Base-by-base conservation (phyloP, 306 rosid genomes). In the Vigna mungo region DNA sequence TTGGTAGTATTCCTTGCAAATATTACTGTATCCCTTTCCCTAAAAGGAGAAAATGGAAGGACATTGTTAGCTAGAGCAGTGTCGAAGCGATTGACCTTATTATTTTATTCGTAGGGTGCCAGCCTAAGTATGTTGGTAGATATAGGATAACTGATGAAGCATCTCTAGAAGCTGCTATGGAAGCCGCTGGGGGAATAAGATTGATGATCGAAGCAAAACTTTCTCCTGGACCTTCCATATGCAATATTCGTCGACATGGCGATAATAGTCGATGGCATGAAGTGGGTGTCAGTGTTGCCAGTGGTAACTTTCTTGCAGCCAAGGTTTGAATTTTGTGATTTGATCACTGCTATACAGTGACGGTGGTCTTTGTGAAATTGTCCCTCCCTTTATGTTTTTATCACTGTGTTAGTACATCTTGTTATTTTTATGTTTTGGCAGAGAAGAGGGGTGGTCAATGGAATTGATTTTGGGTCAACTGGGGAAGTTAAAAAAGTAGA, bases 301-400 rank as follows among this genome's bases (percentile, higher is more conserved):
- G 97, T 80, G 98, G 98, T 78, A 90, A 92, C 96, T 92, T 91
- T 78, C 97, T 95, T 43, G 98, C 96, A 51, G 99, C 98, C 70
- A 95, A 91, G 97, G 99, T 87, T 82, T 54, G 96, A 71, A 62
- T 77, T 32, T 81, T 61, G 11, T 20, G 52, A 36, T 71, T 60
- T 17, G 25, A 59, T 80, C 23, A 63, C 37, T 62, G 59, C 63
- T 73, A 13, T 61, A 60, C 12, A 46, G 54, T 67, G 77, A 51
- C 36, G 14, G 55, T 63, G 81, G 56, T 81, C 30, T 66, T 41
- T 80, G 71, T 66, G 62, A 79, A 39, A 51, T 72, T 68, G 67
- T 12, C 37, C 63, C 67, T 70, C 68, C 53, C 16, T 44, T 72
- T 76, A 43, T 77, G 44, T 77, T 67, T 58, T 37, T 69, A 20